Evolutionary conservation across 305 asterid species (phyloP).

Genomic region (Fraxinus paxiana): DNA sequence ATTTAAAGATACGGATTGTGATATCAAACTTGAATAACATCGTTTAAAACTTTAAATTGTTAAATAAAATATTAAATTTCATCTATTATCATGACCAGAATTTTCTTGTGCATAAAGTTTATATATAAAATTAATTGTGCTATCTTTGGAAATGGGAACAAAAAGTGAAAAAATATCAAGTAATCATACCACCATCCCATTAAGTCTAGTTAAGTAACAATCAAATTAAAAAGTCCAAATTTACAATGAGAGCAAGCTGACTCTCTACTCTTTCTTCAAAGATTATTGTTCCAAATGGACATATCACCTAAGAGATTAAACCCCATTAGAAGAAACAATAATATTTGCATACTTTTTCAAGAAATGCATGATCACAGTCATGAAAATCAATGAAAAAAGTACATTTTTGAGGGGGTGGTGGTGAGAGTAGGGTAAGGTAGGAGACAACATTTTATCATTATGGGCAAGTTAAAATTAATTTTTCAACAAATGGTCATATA

Average conservation of each 20-base stretch:
- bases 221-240: conserved; percentile 30
- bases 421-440: not conserved
- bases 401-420: no score
- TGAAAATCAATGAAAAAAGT: not conserved
- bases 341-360: conserved; percentile 6
- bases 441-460: not conserved
- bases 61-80: not conserved
- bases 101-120: not conserved
- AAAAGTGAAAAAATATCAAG: not conserved
- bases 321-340: conserved; percentile 28
- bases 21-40: no score
- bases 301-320: conserved; percentile 32
- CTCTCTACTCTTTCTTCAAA: conserved; percentile 25
- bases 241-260: conserved; percentile 34
- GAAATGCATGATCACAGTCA: not conserved
- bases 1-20: not conserved
- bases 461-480: not conserved
- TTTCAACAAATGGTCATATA: not conserved
- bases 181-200: conserved; percentile 21
- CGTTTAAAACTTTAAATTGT: not conserved
- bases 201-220: conserved; percentile 21
- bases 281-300: conserved; percentile 29
- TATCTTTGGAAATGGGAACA: conserved; percentile 15
- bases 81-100: not conserved
- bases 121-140: not conserved